Percentiles rank a stretch among this genome's conserved stretches.
phyloP scores from a whole-genome alignment of 371 early-diverging fungal genomes.

The Quaeritorhiza haematococci region DNA sequence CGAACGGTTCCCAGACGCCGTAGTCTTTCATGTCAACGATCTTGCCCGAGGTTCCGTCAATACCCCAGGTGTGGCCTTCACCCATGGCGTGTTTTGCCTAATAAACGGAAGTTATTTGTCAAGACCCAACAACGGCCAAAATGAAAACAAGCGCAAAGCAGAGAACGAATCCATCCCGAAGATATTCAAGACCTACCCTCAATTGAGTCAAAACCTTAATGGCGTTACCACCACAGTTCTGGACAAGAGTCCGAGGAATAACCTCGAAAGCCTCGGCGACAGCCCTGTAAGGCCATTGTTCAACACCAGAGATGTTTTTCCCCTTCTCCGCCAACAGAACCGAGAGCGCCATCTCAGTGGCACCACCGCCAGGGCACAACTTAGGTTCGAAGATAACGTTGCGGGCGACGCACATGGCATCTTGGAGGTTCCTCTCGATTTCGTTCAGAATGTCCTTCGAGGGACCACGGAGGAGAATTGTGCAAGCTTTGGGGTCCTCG shows the following conservation, averaged over 20 bases:
- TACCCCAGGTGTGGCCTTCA: constrained; percentile 75
- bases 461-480: constrained; percentile 97
- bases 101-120: background rate
- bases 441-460: constrained; percentile 98
- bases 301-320: constrained; percentile 83
- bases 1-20: constrained; percentile 98
- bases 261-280: constrained; percentile 96
- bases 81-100: constrained; percentile 90
- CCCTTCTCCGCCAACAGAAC: constrained; percentile 85
- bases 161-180: background rate
- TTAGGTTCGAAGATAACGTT: constrained; percentile 94
- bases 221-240: constrained; percentile 97
- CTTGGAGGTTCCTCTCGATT: constrained; percentile 98
- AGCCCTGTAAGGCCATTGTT: constrained; percentile 94
- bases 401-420: constrained; percentile 98
- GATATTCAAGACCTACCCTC: constrained; percentile 41
- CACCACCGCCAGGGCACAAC: constrained; percentile 98
- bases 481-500: constrained; percentile 97
- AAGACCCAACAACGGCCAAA: background rate
- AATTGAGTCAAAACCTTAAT: constrained; percentile 91
- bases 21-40: constrained; percentile 95
- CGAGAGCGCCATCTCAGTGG: constrained; percentile 99
- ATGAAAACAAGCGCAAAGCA: background rate
- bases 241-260: constrained; percentile 96
- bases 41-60: constrained; percentile 94